Evolutionary conservation across 768 basidiomycete species (phyloP), one percentile per base, ranked within the genome.

Genomic region (Pisolithus albus): DNA sequence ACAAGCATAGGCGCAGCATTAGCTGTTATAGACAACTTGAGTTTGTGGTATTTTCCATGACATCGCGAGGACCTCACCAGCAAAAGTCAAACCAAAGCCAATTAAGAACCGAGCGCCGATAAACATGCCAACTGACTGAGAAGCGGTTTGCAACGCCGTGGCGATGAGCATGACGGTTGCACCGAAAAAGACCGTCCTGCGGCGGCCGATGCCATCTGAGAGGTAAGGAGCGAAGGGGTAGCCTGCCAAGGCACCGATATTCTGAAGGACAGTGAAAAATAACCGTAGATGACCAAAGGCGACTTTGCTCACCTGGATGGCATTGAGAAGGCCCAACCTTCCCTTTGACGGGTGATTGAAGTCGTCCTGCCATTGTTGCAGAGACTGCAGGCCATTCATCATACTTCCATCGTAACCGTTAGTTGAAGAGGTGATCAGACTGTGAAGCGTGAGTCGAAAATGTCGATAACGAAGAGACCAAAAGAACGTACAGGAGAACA

Each of bases 1-100:
- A 92, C 82, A 70, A 92, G 70, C 75, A 92, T 78, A 10, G 91
- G 89, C 10, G 90, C 88, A 47, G 88, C 82, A 59, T 81, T 83
- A 23, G 79, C 80, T 76, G 62, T 50, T 43, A 61, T 37, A 19
- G 23, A 57, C 53, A 30, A 36, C 49, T 23, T 42, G 3, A 19
- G 7, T 11, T 36, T 57, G 18, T 41, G 40, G 52, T 21, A 52
- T 4, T 24, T 39, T 34, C 46, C 36, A 15, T n/a, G 6, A 47
- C 19, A n/a, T 21, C 24, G 47, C 5, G 5, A 45, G 36, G 38
- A 19, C 56, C 72, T 65, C 57, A 73, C 79, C 73, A 52, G 84
- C 84, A 57, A 87, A 86, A 2, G 83, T 83, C 39, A 87, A 73
- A 56, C 87, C 86, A 63, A 88, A 86, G 47, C 87, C 87, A 50